These are phyloP conservation scores for Pestalotiopsis sp. DNA, from an alignment of 2,329 filamentous ascomycete species.

Conservation along the genomic window DNA sequence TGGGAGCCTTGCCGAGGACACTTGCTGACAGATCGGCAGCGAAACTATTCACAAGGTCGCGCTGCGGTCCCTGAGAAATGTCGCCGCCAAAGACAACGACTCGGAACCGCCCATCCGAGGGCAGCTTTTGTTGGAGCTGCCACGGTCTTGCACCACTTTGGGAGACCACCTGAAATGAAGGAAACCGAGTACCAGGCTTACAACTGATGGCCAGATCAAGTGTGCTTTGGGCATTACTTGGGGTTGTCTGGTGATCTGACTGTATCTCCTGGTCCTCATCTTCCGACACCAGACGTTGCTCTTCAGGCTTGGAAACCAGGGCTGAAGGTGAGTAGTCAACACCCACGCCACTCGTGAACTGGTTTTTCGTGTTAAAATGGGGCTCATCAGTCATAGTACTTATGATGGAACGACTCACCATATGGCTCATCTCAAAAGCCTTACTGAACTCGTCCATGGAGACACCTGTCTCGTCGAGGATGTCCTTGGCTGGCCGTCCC, in stretches of 20 bases:
- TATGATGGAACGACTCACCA: slow-evolving; percentile 15
- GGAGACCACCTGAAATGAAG: slow-evolving; percentile 57
- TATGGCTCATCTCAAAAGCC: slow-evolving; percentile 26
- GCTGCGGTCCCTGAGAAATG: slow-evolving; percentile 44
- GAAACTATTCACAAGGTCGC: slow-evolving; percentile 47
- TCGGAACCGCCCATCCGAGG: slow-evolving; percentile 56
- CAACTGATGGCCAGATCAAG: slow-evolving; percentile 43
- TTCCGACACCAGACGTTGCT: background rate
- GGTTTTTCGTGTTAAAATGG: background rate
- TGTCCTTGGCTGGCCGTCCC: slow-evolving; percentile 53
- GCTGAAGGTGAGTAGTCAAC: slow-evolving; percentile 61
- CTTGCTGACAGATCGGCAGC: slow-evolving; percentile 43
- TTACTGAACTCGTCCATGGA: slow-evolving; percentile 55
- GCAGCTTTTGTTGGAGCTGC: slow-evolving; percentile 57
- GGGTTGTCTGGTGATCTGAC: slow-evolving; percentile 16
- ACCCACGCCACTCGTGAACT: slow-evolving; percentile 30
- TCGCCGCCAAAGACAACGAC: slow-evolving; percentile 63
- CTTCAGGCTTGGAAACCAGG: slow-evolving; percentile 53
- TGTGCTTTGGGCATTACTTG: slow-evolving; percentile 28
- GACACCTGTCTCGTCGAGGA: slow-evolving; percentile 58
- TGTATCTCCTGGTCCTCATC: slow-evolving; percentile 45
- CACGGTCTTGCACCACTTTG: slow-evolving; percentile 56
- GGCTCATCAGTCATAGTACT: background rate
- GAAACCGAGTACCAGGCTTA: slow-evolving; percentile 57
- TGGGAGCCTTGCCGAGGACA: slow-evolving; percentile 44